Evolutionary conservation across 257 asterid species (phyloP).

Genomic region (Forsythia suspensa): DNA sequence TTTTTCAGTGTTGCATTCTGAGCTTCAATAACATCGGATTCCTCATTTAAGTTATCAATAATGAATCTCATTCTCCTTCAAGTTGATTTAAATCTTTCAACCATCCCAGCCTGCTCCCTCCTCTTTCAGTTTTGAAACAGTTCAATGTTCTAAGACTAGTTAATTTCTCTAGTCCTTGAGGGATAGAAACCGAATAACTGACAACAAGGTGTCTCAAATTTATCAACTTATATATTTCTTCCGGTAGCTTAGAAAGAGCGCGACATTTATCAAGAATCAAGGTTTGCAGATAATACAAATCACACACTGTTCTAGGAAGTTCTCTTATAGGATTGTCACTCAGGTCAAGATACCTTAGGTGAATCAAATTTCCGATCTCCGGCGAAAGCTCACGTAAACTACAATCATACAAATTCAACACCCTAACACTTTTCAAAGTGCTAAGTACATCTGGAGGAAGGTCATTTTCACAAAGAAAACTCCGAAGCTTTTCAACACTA

Average conservation of each 20-base stretch:
- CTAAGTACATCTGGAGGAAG: background rate
- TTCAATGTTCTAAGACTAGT: background rate
- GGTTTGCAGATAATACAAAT: background rate
- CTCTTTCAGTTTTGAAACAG: no score
- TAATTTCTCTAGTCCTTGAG: background rate
- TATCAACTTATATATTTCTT: background rate
- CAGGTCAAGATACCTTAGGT: background rate
- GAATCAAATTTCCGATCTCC: background rate
- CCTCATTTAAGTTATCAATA: no score
- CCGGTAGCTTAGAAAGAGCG: background rate
- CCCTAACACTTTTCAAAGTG: background rate
- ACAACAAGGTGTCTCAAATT: background rate
- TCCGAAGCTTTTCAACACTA: background rate
- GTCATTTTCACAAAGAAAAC: background rate
- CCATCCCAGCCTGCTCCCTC: background rate
- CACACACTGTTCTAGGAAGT: background rate
- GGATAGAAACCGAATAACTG: background rate
- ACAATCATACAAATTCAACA: background rate
- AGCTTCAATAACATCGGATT: background rate
- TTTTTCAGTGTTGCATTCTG: background rate
- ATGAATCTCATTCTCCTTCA: background rate
- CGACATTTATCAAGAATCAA: background rate
- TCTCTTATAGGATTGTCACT: background rate
- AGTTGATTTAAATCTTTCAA: constrained; percentile 13
- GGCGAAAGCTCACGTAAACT: background rate